phyloP scores from a whole-genome alignment of 2,329 filamentous ascomycete species.

The Blastomyces gilchristii region DNA sequence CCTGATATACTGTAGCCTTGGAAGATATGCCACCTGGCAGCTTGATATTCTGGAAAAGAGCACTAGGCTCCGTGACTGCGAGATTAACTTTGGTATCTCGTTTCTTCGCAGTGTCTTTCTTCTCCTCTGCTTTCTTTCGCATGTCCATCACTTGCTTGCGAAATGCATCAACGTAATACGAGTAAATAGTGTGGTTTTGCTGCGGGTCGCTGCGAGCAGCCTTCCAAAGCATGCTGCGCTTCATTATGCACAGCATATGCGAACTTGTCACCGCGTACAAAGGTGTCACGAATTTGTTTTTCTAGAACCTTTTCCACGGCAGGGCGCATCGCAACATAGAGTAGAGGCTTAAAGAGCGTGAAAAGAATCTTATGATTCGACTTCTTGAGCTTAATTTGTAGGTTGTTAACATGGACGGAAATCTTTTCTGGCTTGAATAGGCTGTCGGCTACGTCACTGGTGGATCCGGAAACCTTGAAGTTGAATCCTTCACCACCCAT shows the following conservation, averaged over 20 bases:
- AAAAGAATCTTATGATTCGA: constrained; percentile 93
- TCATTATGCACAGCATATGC: constrained; percentile 72
- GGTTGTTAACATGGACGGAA: constrained; percentile 66
- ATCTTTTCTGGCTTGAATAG: constrained; percentile 95
- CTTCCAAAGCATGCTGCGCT: constrained; percentile 58
- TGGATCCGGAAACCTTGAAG: constrained; percentile 84
- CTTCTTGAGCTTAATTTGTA: constrained; percentile 84
- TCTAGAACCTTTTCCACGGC: constrained; percentile 79
- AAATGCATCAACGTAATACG: constrained; percentile 65
- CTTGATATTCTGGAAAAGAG: constrained; percentile 79
- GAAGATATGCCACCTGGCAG: constrained; percentile 80
- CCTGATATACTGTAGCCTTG: constrained; percentile 89
- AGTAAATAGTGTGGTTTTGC: constrained; percentile 71
- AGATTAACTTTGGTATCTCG: constrained; percentile 66
- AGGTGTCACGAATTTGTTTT: constrained; percentile 76
- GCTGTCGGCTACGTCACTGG: constrained; percentile 61
- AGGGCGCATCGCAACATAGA: constrained; percentile 74
- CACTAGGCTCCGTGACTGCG: constrained; percentile 77
- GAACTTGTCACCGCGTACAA: constrained; percentile 61
- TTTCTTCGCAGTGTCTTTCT: constrained; percentile 43
- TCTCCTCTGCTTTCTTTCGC: constrained; percentile 70
- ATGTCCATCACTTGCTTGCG: constrained; percentile 64
- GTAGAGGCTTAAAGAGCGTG: constrained; percentile 70
- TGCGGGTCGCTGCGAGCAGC: constrained; percentile 60
- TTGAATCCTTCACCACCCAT: constrained; percentile 79